A percentile compares a stretch with the other conserved stretches of the same genome.
Evolutionary conservation across 495 filamentous ascomycete genomes (phyloP).

Genomic region (Daldinia childiae): DNA sequence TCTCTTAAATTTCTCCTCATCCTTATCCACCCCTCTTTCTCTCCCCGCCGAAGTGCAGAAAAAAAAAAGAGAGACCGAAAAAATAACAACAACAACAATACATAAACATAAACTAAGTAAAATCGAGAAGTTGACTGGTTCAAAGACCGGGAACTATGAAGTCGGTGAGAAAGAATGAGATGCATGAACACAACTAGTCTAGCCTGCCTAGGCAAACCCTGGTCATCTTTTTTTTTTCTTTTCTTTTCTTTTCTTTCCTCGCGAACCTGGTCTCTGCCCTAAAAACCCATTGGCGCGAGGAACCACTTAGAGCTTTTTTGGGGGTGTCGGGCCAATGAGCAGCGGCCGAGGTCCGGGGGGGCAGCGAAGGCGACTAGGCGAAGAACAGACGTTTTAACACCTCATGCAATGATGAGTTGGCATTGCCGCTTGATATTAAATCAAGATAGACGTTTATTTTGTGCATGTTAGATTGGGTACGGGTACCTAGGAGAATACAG

Average conservation of each 20-base stretch:
- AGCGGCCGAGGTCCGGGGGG: constrained; percentile 28
- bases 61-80: not conserved
- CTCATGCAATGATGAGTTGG: constrained; percentile 91
- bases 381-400: constrained; percentile 64
- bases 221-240: constrained; percentile 20
- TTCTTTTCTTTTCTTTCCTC: not conserved
- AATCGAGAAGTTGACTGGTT: constrained; percentile 54
- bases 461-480: constrained; percentile 59
- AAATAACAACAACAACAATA: not conserved
- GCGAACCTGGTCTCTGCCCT: constrained; percentile 54
- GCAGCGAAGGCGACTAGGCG: constrained; percentile 57
- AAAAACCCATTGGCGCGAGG: constrained; percentile 47
- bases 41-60: constrained; percentile 3
- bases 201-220: constrained; percentile 47
- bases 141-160: constrained; percentile 61
- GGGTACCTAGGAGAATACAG: constrained; percentile 23
- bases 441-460: constrained; percentile 63
- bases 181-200: constrained; percentile 65
- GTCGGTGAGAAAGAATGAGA: constrained; percentile 66
- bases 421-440: constrained; percentile 76
- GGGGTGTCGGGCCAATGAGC: constrained; percentile 42
- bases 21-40: not conserved
- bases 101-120: constrained; percentile 2
- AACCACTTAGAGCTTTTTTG: constrained; percentile 43
- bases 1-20: not conserved